Conservation (phyloP, 495 filamentous ascomycete genomes). For the Astrothelium subdiscretum region DNA sequence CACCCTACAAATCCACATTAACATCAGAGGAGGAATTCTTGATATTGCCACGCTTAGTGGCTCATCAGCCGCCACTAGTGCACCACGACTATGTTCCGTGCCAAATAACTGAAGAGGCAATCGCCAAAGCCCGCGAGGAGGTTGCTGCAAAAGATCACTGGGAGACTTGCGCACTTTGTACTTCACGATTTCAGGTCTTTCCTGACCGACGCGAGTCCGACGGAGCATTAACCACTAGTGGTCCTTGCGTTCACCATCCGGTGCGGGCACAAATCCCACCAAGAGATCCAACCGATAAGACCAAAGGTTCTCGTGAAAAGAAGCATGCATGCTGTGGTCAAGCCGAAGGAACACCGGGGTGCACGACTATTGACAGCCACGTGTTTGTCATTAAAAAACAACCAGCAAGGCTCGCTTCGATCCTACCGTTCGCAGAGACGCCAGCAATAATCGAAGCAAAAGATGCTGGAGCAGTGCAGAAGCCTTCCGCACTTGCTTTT, state of each 20-base stretch:
- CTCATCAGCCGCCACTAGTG: slow-evolving; percentile 46
- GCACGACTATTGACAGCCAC: slow-evolving; percentile 54
- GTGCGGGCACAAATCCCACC: slow-evolving; percentile 48
- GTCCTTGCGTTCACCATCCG: slow-evolving; percentile 66
- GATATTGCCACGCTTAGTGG: slow-evolving; percentile 47
- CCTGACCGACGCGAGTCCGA: slow-evolving; percentile 67
- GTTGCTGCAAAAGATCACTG: slow-evolving; percentile 56
- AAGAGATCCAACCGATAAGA: slow-evolving; percentile 35
- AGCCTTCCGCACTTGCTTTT: slow-evolving; percentile 48
- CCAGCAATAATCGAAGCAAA: slow-evolving; percentile 31
- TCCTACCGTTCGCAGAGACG: slow-evolving; percentile 70
- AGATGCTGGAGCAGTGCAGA: slow-evolving; percentile 31
- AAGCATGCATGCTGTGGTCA: slow-evolving; percentile 70
- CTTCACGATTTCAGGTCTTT: slow-evolving; percentile 79
- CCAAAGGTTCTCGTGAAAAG: slow-evolving; percentile 38
- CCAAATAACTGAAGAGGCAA: slow-evolving; percentile 47
- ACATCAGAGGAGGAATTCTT: slow-evolving; percentile 53
- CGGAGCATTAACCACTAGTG: slow-evolving; percentile 65
- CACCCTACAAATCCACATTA: slow-evolving; percentile 25
- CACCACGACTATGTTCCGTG: slow-evolving; percentile 63
- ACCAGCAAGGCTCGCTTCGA: slow-evolving; percentile 58
- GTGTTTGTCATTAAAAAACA: slow-evolving; percentile 61
- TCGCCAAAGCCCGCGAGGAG: slow-evolving; percentile 51
- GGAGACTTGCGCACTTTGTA: slow-evolving; percentile 83
- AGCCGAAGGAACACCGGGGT: slow-evolving; percentile 57